These are phyloP conservation scores for Boletus edulis DNA, from an alignment of 768 basidiomycete species.

Conservation along the genomic window DNA sequence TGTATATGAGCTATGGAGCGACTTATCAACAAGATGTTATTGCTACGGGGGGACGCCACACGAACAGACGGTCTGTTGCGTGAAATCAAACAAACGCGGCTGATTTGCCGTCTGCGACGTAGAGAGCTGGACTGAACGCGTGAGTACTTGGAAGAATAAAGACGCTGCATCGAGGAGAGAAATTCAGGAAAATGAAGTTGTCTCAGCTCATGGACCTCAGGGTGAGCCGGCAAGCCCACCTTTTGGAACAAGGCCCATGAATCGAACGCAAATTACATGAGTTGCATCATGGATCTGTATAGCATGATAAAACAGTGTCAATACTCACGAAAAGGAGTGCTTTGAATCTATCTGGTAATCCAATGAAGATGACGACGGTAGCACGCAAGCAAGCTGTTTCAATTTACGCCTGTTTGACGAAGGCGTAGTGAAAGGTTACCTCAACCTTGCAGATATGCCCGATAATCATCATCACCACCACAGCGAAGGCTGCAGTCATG, in stretches of 20 bases:
- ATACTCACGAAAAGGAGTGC: constrained; percentile 15
- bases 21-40: constrained; percentile 17
- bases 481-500: constrained; percentile 55
- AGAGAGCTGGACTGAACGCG: not conserved
- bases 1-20: constrained; percentile 9
- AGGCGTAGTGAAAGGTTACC: too few relatives aligned
- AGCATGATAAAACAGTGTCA: constrained; percentile 6
- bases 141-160: constrained; percentile 6
- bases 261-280: constrained; percentile 92
- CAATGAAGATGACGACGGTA: not conserved
- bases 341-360: not conserved
- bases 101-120: not conserved
- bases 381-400: not conserved
- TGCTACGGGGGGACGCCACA: constrained; percentile 9
- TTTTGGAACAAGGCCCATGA: constrained; percentile 60
- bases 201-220: constrained; percentile 74
- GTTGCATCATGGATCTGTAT: constrained; percentile 45
- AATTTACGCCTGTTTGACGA: constrained; percentile 15
- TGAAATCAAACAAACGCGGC: constrained; percentile 1
- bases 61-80: constrained; percentile 7
- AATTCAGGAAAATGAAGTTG: constrained; percentile 54
- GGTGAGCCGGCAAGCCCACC: constrained; percentile 71
- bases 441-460: constrained; percentile 5
- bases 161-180: not conserved
- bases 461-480: constrained; percentile 37